A percentile compares a stretch with the other conserved stretches of the same genome.
Evolutionary conservation across 2,329 filamentous ascomycete genomes (phyloP).

Genomic region (Verticillium dahliae): DNA sequence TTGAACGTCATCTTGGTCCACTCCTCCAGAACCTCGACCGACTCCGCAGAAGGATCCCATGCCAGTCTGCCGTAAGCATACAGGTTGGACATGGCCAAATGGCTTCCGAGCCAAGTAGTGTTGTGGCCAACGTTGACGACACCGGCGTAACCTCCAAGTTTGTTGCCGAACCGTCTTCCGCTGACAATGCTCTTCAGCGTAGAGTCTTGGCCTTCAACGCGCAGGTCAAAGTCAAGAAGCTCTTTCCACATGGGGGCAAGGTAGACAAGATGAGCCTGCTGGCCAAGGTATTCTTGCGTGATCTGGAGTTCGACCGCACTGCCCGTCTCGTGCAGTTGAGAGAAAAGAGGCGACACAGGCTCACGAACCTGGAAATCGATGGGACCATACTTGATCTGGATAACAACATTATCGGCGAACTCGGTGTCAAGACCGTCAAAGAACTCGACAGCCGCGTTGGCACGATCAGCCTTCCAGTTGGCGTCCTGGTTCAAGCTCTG

Average conservation of each 20-base stretch:
- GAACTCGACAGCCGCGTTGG: conserved; percentile 63
- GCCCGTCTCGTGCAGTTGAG: conserved; percentile 34
- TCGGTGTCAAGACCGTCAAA: conserved; percentile 57
- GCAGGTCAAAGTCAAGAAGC: conserved; percentile 60
- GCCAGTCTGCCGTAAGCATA: conserved; percentile 63
- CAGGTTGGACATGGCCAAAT: conserved; percentile 64
- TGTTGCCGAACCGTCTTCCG: conserved; percentile 51
- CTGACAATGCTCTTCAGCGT: conserved; percentile 53
- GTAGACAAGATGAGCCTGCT: conserved; percentile 64
- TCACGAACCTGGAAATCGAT: conserved; percentile 71
- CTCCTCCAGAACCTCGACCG: conserved; percentile 47
- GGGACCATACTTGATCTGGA: conserved; percentile 69
- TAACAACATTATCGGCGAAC: conserved; percentile 64
- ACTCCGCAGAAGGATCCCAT: conserved; percentile 51
- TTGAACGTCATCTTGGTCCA: conserved; percentile 66
- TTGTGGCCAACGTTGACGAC: conserved; percentile 64
- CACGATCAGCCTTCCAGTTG: conserved; percentile 61
- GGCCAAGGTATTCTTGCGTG: conserved; percentile 64
- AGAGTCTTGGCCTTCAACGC: conserved; percentile 49
- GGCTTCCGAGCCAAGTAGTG: conserved; percentile 61
- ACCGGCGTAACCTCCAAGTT: conserved; percentile 55
- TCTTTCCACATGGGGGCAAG: conserved; percentile 63
- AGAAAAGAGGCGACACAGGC: conserved; percentile 59
- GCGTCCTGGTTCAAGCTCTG: conserved; percentile 31
- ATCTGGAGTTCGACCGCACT: conserved; percentile 60